Percentiles rank a stretch among this genome's conserved stretches.
Conservation (phyloP, 805 yeast genomes). For the Hanseniaspora osmophila region DNA sequence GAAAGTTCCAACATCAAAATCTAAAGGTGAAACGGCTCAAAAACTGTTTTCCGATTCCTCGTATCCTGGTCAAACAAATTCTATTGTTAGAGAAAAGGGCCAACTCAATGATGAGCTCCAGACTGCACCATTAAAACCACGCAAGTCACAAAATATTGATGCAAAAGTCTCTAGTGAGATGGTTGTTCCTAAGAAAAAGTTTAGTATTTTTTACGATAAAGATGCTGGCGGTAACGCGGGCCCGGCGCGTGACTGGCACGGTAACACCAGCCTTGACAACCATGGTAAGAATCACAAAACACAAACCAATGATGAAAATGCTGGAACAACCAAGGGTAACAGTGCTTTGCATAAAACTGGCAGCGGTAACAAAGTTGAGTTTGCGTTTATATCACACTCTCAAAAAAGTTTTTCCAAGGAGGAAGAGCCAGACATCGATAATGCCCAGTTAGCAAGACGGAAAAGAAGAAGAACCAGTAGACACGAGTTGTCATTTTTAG, state of each 20-base stretch:
- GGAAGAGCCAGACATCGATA: constrained; percentile 77
- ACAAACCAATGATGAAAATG: background rate
- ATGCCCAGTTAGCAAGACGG: constrained; percentile 84
- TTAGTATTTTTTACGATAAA: background rate
- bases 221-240: background rate
- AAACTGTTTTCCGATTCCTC: too few relatives aligned
- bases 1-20: too few relatives aligned
- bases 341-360: background rate
- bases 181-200: background rate
- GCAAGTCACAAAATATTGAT: too few relatives aligned
- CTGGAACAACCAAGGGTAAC: background rate
- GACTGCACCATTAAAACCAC: too few relatives aligned
- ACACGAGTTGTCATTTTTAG: constrained; percentile 66
- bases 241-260: background rate
- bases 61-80: too few relatives aligned
- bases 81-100: too few relatives aligned
- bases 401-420: constrained; percentile 67
- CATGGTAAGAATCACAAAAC: background rate
- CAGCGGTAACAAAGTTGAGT: constrained; percentile 26
- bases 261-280: background rate
- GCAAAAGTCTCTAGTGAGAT: background rate
- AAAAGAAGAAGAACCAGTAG: constrained; percentile 93
- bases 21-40: too few relatives aligned
- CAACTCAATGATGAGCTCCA: too few relatives aligned
- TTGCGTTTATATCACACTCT: constrained; percentile 88